These are phyloP conservation scores for Kregervanrija fluxuum DNA, from an alignment of 805 yeast species.

Conservation along the genomic window DNA sequence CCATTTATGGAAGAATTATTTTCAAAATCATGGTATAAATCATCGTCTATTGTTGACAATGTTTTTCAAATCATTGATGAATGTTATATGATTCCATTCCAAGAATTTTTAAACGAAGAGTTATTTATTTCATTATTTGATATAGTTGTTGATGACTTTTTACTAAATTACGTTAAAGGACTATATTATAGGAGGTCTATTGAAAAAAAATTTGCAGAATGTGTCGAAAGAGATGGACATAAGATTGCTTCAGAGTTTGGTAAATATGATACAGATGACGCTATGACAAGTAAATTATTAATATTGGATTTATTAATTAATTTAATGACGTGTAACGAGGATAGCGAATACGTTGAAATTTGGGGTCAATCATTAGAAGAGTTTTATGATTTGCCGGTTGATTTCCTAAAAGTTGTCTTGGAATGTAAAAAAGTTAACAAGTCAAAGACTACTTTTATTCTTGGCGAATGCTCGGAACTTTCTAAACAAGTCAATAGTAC, in stretches of 20 bases:
- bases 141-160: conserved; percentile 32
- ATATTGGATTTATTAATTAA: conserved; percentile 59
- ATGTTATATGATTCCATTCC: conserved; percentile 22
- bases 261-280: conserved; percentile 27
- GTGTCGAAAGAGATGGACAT: conserved; percentile 56
- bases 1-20: conserved; percentile 20
- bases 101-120: conserved; percentile 24
- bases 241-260: conserved; percentile 47
- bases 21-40: conserved; percentile 24
- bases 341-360: conserved; percentile 38
- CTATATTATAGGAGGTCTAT: conserved; percentile 18
- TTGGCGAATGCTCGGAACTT: conserved; percentile 19
- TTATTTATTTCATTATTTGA: conserved; percentile 25
- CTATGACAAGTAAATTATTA: conserved; percentile 28
- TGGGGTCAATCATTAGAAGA: conserved; percentile 43
- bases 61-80: conserved; percentile 21
- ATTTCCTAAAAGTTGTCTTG: conserved; percentile 59
- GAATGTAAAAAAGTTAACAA: conserved; percentile 30
- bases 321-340: conserved; percentile 38
- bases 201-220: conserved; percentile 31
- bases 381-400: conserved; percentile 74
- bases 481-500: conserved; percentile 2
- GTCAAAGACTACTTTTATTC: conserved; percentile 12
- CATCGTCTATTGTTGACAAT: conserved; percentile 19
- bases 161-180: conserved; percentile 27